Percentiles rank a stretch among this genome's conserved stretches.
Evolutionary conservation across 1,284 basidiomycete species (phyloP).

Genomic region (Cerrena zonata): DNA sequence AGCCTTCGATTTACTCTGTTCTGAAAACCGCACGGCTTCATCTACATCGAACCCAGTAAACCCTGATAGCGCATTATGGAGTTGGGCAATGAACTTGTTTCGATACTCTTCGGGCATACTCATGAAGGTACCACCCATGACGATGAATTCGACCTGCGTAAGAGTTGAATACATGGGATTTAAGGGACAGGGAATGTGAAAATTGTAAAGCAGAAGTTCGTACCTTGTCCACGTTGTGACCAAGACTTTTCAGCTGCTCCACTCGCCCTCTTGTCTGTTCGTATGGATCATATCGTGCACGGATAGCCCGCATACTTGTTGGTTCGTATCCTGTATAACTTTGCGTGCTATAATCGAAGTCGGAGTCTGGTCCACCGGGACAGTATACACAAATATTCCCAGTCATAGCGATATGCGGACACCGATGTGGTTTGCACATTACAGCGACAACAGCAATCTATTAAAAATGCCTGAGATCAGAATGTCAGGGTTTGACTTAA

Average conservation of each 20-base stretch:
- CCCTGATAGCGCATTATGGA: slow-evolving; percentile 95
- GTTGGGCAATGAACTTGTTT: slow-evolving; percentile 87
- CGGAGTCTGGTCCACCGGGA: slow-evolving; percentile 97
- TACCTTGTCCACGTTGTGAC: slow-evolving; percentile 96
- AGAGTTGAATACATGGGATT: slow-evolving; percentile 1
- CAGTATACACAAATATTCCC: slow-evolving; percentile 99
- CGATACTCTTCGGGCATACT: slow-evolving; percentile 97
- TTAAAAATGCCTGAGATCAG: slow-evolving; percentile 25
- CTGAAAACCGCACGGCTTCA: slow-evolving; percentile 95
- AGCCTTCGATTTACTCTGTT: slow-evolving; percentile 95
- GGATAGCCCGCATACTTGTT: slow-evolving; percentile 97
- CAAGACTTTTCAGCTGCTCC: slow-evolving; percentile 90
- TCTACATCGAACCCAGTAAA: slow-evolving; percentile 91
- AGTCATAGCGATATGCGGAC: slow-evolving; percentile 99
- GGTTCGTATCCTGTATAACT: slow-evolving; percentile 97
- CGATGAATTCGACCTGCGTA: slow-evolving; percentile 87
- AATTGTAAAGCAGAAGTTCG: slow-evolving; percentile 9
- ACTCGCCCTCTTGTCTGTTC: slow-evolving; percentile 94
- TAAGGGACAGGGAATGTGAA: neutral
- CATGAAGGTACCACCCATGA: slow-evolving; percentile 99
- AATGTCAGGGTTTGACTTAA: slow-evolving; percentile 4
- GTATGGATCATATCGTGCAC: slow-evolving; percentile 96
- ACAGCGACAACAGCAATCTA: slow-evolving; percentile 96
- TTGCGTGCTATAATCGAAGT: slow-evolving; percentile 99
- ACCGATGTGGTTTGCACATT: slow-evolving; percentile 99